Base-by-base conservation (phyloP, 1,284 basidiomycete genomes). In the Ceratobasidium sp. region DNA sequence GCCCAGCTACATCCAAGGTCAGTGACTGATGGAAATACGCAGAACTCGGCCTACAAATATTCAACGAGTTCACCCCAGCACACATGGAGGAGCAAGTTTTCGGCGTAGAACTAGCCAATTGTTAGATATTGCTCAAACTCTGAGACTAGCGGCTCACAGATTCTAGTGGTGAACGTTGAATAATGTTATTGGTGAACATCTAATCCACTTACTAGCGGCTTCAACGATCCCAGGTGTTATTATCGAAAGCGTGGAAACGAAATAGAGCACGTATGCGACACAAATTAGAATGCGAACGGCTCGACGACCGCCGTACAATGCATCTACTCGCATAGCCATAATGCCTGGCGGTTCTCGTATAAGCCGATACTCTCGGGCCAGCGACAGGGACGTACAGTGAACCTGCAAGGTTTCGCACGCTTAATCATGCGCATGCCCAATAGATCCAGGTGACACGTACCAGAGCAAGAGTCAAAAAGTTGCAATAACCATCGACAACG, bases 21-120 rank as follows among this genome's bases (percentile, higher is more conserved):
- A 34, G n/a, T 14, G 18, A 9, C 16, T 2, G 18, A 55, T 32
- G 6, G 6, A 16, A n/a, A 32, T 18, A 23, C 1, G n/a, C 2
- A 36, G n/a, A n/a, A n/a, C n/a, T n/a, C n/a, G n/a, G n/a, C 62
- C 39, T 36, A 65, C 62, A 65, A 53, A 39, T 65, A 65, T 14
- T 50, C 30, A 12, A 41, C 36, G 18, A 65, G 28, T 65, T 65
- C 12, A 32, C 62, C 62, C 62, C 62, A 65, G 18, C 62, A 65
- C 16, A 50, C 62, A 39, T 65, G 62, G 10, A 65, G 48, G 10
- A 65, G 23, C 16, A 34, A 12, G 18, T 65, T 65, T 18, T 65
- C 62, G 12, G 45, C 46, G 28, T 65, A 65, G n/a, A 65, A 52
- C 62, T 65, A 12, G 16, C n/a, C 6, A 9, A 6, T 3, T 5